Conservation (phyloP, 768 basidiomycete species). For the Filobasidium floriforme region DNA sequence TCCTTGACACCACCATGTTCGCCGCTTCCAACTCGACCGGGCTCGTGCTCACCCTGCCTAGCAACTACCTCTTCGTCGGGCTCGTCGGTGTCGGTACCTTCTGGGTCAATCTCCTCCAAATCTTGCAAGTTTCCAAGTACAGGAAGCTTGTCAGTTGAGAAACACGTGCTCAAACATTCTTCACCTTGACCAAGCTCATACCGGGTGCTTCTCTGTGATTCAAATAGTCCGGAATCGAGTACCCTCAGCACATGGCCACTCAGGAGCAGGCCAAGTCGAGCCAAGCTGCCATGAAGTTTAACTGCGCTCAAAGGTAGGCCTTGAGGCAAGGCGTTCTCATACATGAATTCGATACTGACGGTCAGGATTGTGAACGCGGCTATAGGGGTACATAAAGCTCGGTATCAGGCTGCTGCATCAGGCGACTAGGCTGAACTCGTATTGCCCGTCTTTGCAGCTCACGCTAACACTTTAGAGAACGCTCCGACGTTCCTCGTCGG, state of each 20-base stretch:
- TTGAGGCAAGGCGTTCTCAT: not conserved
- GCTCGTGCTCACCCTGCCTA: slow-evolving; percentile 12
- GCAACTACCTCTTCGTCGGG: slow-evolving; percentile 21
- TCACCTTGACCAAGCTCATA: not conserved
- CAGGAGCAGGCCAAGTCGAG: slow-evolving; percentile 12
- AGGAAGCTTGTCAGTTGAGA: slow-evolving; percentile 16
- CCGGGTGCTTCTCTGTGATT: no score
- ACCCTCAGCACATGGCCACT: slow-evolving; percentile 19
- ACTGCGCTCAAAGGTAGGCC: slow-evolving; percentile 23
- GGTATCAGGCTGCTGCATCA: not conserved
- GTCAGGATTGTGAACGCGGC: not conserved
- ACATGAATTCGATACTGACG: not conserved
- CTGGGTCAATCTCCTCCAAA: slow-evolving; percentile 19
- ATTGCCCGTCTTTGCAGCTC: slow-evolving; percentile 3
- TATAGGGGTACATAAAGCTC: not conserved
- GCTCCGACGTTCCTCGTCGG: slow-evolving; percentile 21
- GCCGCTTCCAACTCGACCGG: slow-evolving; percentile 8
- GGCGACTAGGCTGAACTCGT: not conserved
- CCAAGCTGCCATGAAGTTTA: slow-evolving; percentile 14
- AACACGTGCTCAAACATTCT: no score
- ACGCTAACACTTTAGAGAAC: slow-evolving; percentile 22
- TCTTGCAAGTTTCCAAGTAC: slow-evolving; percentile 1
- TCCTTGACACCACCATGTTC: not conserved
- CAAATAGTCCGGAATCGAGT: slow-evolving; percentile 19
- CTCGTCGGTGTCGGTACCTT: slow-evolving; percentile 12